These are phyloP conservation scores for Pythium aquatile DNA, from an alignment of 352 stramenopile species.

Conservation along the genomic window DNA sequence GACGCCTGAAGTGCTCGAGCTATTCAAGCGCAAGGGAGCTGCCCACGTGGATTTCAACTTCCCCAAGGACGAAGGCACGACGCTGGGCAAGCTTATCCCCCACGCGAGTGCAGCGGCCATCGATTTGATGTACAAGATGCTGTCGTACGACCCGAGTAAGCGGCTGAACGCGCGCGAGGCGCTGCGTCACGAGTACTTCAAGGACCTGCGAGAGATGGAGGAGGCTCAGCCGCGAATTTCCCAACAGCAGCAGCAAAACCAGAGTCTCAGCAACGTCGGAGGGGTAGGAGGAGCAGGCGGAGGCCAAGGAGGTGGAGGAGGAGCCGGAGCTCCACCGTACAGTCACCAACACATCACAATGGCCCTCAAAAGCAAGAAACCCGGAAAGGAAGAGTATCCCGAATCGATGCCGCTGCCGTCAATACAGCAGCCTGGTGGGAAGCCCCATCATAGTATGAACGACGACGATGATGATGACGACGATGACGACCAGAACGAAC, in stretches of 20 bases:
- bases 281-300: constrained; percentile 6
- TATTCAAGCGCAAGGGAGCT: constrained; percentile 90
- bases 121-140: constrained; percentile 88
- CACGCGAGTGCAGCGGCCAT: constrained; percentile 84
- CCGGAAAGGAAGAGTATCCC: constrained; percentile 42
- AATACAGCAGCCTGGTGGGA: constrained; percentile 33
- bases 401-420: constrained; percentile 55
- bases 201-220: constrained; percentile 82
- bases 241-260: constrained; percentile 29
- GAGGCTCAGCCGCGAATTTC: constrained; percentile 41
- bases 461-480: constrained; percentile 25
- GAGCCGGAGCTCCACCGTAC: constrained; percentile 14
- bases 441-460: constrained; percentile 18
- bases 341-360: constrained; percentile 31
- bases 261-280: background rate
- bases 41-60: constrained; percentile 94
- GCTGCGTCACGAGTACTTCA: constrained; percentile 90
- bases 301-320: constrained; percentile 17
- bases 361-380: constrained; percentile 41
- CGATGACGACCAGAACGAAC: constrained; percentile 41
- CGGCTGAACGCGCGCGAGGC: constrained; percentile 88
- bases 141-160: constrained; percentile 89
- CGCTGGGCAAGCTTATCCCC: constrained; percentile 84
- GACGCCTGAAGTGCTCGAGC: constrained; percentile 73
- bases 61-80: constrained; percentile 81